Conservation (phyloP, 225 moss, liverwort and hornwort genomes). For the Thuidium tamariscinum region DNA sequence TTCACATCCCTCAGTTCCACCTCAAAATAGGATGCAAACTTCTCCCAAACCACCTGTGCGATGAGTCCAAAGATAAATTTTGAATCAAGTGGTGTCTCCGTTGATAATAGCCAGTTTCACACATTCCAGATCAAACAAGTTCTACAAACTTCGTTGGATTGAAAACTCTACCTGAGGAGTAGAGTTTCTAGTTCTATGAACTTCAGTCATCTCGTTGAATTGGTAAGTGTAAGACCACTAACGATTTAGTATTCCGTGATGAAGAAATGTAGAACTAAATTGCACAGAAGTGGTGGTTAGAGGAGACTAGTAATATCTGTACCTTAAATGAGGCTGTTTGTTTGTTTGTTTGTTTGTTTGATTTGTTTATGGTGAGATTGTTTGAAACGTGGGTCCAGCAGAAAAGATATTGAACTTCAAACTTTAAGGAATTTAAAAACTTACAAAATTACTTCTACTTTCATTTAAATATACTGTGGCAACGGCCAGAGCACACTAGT, state of each 20-base stretch:
- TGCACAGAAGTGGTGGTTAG: background rate
- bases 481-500: too few species aligned
- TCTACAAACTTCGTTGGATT: background rate
- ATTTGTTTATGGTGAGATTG: too few species aligned
- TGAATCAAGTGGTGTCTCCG: background rate
- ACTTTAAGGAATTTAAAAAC: too few species aligned
- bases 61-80: background rate
- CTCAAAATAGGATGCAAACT: slow-evolving; percentile 85
- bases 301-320: background rate
- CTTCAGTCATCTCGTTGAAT: background rate
- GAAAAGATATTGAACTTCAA: too few species aligned
- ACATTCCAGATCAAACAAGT: background rate
- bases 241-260: background rate
- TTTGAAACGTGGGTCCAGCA: too few species aligned
- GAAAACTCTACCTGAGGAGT: background rate
- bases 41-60: slow-evolving; percentile 90
- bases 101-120: too few species aligned
- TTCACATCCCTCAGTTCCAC: slow-evolving; percentile 81
- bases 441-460: too few species aligned
- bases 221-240: background rate
- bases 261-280: background rate
- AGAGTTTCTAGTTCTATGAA: background rate
- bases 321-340: too few species aligned
- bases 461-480: too few species aligned
- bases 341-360: too few species aligned